These are phyloP conservation scores for Debaryomyces tyrocola DNA, from an alignment of 805 yeast genomes.

Conservation along the genomic window DNA sequence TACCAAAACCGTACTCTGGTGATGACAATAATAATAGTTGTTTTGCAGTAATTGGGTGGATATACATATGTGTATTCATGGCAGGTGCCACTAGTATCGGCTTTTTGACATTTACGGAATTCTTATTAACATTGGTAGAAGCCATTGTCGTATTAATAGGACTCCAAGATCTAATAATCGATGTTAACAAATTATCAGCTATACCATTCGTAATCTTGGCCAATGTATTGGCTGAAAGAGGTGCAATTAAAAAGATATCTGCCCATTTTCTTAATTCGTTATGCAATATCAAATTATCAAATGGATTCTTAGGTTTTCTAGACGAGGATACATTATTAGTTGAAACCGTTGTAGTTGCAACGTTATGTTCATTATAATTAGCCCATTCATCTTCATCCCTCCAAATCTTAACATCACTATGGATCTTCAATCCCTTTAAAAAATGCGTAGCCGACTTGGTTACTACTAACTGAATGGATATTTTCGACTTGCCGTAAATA, in stretches of 20 bases:
- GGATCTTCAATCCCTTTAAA: slow-evolving; percentile 55
- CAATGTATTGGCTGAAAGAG: slow-evolving; percentile 45
- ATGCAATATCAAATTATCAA: slow-evolving; percentile 39
- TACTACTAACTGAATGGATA: slow-evolving; percentile 81
- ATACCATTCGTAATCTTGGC: slow-evolving; percentile 46
- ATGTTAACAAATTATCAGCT: slow-evolving; percentile 44
- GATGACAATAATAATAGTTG: slow-evolving; percentile 33
- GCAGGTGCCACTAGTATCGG: slow-evolving; percentile 50
- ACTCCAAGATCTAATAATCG: slow-evolving; percentile 44
- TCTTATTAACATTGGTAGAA: neutral
- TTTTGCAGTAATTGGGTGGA: slow-evolving; percentile 45
- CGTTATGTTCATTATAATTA: slow-evolving; percentile 30
- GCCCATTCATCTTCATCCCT: slow-evolving; percentile 93
- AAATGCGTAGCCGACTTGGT: slow-evolving; percentile 81
- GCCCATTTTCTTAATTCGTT: slow-evolving; percentile 49
- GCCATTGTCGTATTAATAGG: slow-evolving; percentile 15
- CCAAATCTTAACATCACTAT: slow-evolving; percentile 82
- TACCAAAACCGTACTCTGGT: slow-evolving; percentile 41
- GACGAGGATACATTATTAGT: neutral
- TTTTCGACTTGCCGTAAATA: slow-evolving; percentile 64
- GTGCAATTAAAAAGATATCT: slow-evolving; percentile 46
- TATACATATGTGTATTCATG: slow-evolving; percentile 49
- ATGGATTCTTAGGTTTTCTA: slow-evolving; percentile 30
- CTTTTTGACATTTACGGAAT: slow-evolving; percentile 22
- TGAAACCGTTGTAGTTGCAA: slow-evolving; percentile 12